These are phyloP conservation scores for Drosera capensis DNA, from an alignment of 148 eudicot species.

Conservation along the genomic window DNA sequence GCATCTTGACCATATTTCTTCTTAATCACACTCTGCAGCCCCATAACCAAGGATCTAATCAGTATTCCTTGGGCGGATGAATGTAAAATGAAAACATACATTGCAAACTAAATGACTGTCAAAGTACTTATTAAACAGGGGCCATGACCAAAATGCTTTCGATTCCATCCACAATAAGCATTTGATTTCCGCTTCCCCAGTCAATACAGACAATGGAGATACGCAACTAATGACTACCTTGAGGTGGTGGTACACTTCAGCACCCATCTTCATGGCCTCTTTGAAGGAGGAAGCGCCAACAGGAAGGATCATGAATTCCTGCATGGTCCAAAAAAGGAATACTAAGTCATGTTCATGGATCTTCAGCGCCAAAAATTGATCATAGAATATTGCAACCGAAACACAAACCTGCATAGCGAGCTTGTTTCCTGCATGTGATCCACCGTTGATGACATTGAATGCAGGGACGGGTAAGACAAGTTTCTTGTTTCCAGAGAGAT, in stretches of 20 bases:
- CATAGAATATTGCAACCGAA: neutral
- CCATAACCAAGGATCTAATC: neutral
- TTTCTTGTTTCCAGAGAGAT: conserved; percentile 86
- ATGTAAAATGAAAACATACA: too few species aligned
- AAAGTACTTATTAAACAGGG: too few species aligned
- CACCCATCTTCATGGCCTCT: conserved; percentile 99
- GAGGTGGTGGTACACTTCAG: conserved; percentile 86
- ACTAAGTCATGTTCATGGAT: too few species aligned
- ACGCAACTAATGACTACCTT: conserved; percentile 51
- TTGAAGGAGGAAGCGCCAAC: conserved; percentile 72
- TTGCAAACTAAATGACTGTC: too few species aligned
- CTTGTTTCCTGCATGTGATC: conserved; percentile 98
- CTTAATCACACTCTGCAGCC: conserved; percentile 91
- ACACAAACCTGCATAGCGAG: conserved; percentile 99
- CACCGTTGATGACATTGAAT: conserved; percentile 98
- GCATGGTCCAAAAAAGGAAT: conserved; percentile 13
- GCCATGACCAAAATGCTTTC: too few species aligned
- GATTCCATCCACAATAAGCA: too few species aligned
- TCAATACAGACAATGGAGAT: too few species aligned
- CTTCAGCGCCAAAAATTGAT: neutral
- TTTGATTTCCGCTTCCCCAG: too few species aligned
- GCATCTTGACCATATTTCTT: conserved; percentile 99
- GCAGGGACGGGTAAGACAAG: conserved; percentile 96
- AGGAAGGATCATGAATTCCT: conserved; percentile 98
- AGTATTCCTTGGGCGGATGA: neutral